phyloP scores from a whole-genome alignment of 1,284 basidiomycete species.

The Afroboletus lepidellus region DNA sequence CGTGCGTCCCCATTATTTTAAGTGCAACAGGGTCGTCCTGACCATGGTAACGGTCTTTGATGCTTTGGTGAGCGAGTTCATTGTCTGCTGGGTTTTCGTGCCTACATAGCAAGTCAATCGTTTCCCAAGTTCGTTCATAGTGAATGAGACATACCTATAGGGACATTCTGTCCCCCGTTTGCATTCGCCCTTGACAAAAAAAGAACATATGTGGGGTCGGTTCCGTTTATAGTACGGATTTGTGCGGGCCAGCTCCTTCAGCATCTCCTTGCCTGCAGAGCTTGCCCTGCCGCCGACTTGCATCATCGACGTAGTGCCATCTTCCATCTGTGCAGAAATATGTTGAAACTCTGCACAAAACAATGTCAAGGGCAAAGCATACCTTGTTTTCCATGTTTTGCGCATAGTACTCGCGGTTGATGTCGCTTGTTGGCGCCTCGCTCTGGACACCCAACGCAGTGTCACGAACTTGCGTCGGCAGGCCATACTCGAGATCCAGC shows the following conservation, averaged over 20 bases:
- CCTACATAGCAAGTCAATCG: slow-evolving; percentile 36
- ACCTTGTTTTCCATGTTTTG: slow-evolving; percentile 94
- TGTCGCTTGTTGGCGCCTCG: slow-evolving; percentile 91
- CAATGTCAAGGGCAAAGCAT: slow-evolving; percentile 21
- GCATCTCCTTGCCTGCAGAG: slow-evolving; percentile 90
- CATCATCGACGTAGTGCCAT: slow-evolving; percentile 62
- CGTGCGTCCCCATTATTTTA: slow-evolving; percentile 78
- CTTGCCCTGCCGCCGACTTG: slow-evolving; percentile 64
- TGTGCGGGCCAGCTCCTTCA: slow-evolving; percentile 89
- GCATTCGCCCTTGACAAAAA: slow-evolving; percentile 95
- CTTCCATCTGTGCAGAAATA: slow-evolving; percentile 48
- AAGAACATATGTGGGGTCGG: slow-evolving; percentile 90
- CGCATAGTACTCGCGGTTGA: slow-evolving; percentile 97
- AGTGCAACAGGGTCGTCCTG: slow-evolving; percentile 87
- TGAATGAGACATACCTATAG: slow-evolving; percentile 56
- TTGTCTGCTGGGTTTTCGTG: slow-evolving; percentile 89
- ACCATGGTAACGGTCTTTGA: slow-evolving; percentile 91
- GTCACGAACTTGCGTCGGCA: slow-evolving; percentile 97
- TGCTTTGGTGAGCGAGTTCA: slow-evolving; percentile 86
- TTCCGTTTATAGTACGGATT: slow-evolving; percentile 98
- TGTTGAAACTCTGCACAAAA: slow-evolving; percentile 1
- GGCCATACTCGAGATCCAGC: slow-evolving; percentile 91
- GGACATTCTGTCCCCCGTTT: slow-evolving; percentile 91
- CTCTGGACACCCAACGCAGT: slow-evolving; percentile 87
- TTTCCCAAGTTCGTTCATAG: neutral